Evolutionary conservation across 1,284 basidiomycete genomes (phyloP).

Genomic region (Cerrena zonata): DNA sequence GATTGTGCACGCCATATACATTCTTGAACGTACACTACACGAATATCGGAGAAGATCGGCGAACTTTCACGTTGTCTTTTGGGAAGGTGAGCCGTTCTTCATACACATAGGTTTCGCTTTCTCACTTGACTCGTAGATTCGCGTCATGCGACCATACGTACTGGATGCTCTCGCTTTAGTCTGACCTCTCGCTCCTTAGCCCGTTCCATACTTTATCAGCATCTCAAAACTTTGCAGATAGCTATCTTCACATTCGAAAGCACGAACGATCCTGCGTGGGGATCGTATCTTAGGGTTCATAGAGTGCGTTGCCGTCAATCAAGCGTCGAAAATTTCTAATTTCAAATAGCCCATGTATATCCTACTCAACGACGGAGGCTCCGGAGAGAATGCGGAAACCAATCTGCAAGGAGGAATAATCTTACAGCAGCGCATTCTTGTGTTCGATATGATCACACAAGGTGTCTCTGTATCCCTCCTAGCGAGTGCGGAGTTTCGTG

Average conservation of each 20-base stretch:
- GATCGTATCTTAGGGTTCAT: slow-evolving; percentile 34
- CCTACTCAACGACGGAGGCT: slow-evolving; percentile 50
- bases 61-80: slow-evolving; percentile 63
- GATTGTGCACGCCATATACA: slow-evolving; percentile 52
- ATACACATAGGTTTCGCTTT: neutral
- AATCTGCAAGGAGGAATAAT: slow-evolving; percentile 26
- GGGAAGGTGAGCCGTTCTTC: slow-evolving; percentile 40
- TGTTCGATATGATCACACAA: slow-evolving; percentile 41
- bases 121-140: slow-evolving; percentile 28
- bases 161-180: slow-evolving; percentile 31
- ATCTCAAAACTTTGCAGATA: slow-evolving; percentile 38
- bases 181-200: slow-evolving; percentile 47
- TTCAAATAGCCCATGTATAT: slow-evolving; percentile 58
- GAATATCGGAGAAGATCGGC: slow-evolving; percentile 46
- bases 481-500: slow-evolving; percentile 48
- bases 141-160: slow-evolving; percentile 36
- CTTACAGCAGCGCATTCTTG: slow-evolving; percentile 44
- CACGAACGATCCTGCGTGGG: slow-evolving; percentile 45
- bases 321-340: slow-evolving; percentile 6
- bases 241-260: slow-evolving; percentile 40
- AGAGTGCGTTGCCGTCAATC: slow-evolving; percentile 32
- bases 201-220: slow-evolving; percentile 44
- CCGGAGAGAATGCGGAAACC: slow-evolving; percentile 14
- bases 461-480: slow-evolving; percentile 50
- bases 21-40: slow-evolving; percentile 45